These are phyloP conservation scores for Chlorella vulgaris DNA, from an alignment of 139 green algal species.

Conservation along the genomic window DNA sequence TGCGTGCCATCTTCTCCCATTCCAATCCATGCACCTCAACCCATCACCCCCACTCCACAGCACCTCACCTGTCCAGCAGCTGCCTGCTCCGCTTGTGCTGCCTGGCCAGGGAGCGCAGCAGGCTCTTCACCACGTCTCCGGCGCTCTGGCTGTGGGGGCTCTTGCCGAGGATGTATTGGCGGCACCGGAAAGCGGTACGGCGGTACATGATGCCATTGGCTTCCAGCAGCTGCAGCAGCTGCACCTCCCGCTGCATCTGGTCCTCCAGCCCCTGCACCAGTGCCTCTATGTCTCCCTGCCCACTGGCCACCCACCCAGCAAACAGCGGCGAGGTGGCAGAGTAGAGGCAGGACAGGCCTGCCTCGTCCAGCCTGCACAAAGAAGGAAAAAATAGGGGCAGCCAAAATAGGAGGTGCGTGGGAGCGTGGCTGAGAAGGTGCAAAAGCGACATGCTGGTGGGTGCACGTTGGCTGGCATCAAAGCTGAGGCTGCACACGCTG, in stretches of 20 bases:
- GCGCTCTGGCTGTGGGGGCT: background rate
- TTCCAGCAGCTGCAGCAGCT: background rate
- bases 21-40: background rate
- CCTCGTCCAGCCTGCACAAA: slow-evolving; percentile 6
- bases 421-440: too few species aligned
- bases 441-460: background rate
- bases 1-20: background rate
- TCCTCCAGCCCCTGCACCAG: background rate
- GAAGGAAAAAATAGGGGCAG: too few species aligned
- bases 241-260: background rate
- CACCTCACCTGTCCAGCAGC: background rate
- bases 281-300: slow-evolving; percentile 8
- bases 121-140: background rate
- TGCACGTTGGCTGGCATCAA: background rate
- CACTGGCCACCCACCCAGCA: background rate
- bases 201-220: background rate
- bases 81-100: background rate
- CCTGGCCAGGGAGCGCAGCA: background rate
- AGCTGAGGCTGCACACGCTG: too few species aligned
- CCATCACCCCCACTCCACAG: background rate
- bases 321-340: background rate
- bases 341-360: background rate
- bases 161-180: background rate
- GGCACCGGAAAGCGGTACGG: background rate
- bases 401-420: too few species aligned